Base-by-base conservation (phyloP, 2,329 filamentous ascomycete species). In the Metarhizium sp. region DNA sequence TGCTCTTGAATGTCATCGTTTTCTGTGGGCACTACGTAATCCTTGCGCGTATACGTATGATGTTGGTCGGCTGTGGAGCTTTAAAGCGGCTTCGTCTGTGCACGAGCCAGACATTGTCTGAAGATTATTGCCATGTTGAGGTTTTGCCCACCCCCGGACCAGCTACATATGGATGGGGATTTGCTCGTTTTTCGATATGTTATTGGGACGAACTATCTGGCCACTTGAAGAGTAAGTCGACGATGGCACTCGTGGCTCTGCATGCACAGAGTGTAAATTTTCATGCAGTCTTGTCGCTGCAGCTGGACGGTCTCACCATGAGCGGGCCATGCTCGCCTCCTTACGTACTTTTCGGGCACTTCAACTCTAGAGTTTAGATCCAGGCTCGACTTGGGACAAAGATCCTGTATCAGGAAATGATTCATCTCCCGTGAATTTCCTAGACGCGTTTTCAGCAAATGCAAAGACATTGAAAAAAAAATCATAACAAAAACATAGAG, bases 341-440 rank as follows among this genome's bases (percentile, higher is more conserved):
- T 30, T 48, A 48, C 45, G 20, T 48, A 8, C 25, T 48, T 10
- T 18, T 30, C 25, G 45, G 3, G 43, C 13, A 29, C 25, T 13
- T 30, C 45, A 30, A 30, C 13, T 60, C 59, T 63, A 72, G 18
- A 72, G 61, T 54, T 71, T 72, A 30, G 67, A 52, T n/a, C 64
- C 65, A 34, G 54, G 53, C 43, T 62, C 59, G 45, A 52, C 58
- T 50, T 66, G 68, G 32, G 67, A 67, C 63, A 71, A 63, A 42
- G 68, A 67, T 14, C 66, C 76, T 60, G 67, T 69, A 8, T 66
- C 70, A 32, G 69, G 68, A 57, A 84, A 84, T 20, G 75, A 74
- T 65, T 84, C 81, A 62, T 84, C 80, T 47, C 80, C 79, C 1
- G 76, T 75, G 60, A 84, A 84, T 42, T 58, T 68, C 70, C 70